A percentile compares a stretch with the other conserved stretches of the same genome.
phyloP scores from a whole-genome alignment of 352 stramenopile species.

The Globisporangium cylindrosporum region DNA sequence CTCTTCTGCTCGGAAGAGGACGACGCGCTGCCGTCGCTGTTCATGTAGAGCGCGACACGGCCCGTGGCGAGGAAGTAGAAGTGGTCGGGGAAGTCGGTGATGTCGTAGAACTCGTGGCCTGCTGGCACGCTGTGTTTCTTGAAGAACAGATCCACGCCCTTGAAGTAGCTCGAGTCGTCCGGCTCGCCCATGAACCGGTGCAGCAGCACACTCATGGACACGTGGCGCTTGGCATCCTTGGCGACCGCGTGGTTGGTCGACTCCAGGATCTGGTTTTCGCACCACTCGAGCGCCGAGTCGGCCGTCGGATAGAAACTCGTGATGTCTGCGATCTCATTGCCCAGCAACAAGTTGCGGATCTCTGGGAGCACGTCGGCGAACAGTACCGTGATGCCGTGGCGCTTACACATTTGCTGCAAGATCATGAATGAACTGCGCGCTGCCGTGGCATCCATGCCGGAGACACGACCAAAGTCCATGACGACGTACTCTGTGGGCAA shows the following conservation, averaged over 20 bases:
- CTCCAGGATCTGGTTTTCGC: constrained; percentile 63
- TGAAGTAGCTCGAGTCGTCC: constrained; percentile 66
- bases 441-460: constrained; percentile 86
- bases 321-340: constrained; percentile 76
- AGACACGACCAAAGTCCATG: constrained; percentile 86
- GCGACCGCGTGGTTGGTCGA: constrained; percentile 30
- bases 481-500: constrained; percentile 84
- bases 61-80: constrained; percentile 81
- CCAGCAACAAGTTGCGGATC: constrained; percentile 56
- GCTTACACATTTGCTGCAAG: constrained; percentile 75
- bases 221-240: constrained; percentile 35
- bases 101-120: constrained; percentile 74
- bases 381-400: constrained; percentile 59
- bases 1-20: constrained; percentile 24
- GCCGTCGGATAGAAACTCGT: constrained; percentile 63
- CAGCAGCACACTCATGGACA: constrained; percentile 62
- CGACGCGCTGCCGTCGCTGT: constrained; percentile 55
- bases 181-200: constrained; percentile 79
- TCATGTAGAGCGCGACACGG: constrained; percentile 74
- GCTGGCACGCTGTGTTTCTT: constrained; percentile 43
- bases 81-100: constrained; percentile 49
- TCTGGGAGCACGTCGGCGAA: constrained; percentile 71
- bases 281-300: constrained; percentile 73
- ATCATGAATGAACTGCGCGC: constrained; percentile 84
- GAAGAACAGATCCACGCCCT: constrained; percentile 66